Conservation (phyloP, 768 basidiomycete genomes). For the Suillus fuscotomentosus region DNA sequence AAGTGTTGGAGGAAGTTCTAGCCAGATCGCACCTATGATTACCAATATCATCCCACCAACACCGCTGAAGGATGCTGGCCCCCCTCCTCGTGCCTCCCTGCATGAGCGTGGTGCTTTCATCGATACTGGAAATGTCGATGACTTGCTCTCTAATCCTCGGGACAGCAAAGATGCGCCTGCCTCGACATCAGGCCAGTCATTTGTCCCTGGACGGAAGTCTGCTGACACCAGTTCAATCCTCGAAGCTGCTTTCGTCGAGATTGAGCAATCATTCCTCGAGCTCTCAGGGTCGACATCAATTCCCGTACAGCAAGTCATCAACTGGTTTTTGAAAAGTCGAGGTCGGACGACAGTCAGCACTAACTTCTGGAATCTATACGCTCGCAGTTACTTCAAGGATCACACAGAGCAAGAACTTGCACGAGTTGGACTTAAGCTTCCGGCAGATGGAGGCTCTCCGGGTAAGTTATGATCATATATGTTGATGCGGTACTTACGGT, state of each 20-base stretch:
- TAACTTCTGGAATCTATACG: neutral
- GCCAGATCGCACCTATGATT: neutral
- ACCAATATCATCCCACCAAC: neutral
- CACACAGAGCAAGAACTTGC: conserved; percentile 9
- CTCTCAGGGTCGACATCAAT: conserved; percentile 4
- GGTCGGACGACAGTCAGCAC: neutral
- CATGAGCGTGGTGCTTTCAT: neutral
- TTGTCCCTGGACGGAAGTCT: neutral
- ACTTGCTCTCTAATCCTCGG: neutral
- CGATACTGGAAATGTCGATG: neutral
- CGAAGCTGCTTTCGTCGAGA: neutral
- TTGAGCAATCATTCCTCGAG: neutral
- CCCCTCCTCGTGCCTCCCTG: neutral
- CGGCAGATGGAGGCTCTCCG: neutral
- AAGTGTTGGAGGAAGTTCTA: neutral
- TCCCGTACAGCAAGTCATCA: conserved; percentile 5
- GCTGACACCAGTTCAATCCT: neutral
- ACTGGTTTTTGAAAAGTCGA: conserved; percentile 10
- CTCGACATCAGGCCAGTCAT: neutral
- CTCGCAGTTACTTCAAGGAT: conserved; percentile 2
- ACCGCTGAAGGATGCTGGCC: neutral
- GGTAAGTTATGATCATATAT: neutral
- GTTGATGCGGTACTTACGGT: too few species aligned
- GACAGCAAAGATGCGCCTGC: neutral
- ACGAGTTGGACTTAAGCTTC: neutral